Base-by-base conservation (phyloP, 2,329 filamentous ascomycete species). In the Celoporthe dispersa region DNA sequence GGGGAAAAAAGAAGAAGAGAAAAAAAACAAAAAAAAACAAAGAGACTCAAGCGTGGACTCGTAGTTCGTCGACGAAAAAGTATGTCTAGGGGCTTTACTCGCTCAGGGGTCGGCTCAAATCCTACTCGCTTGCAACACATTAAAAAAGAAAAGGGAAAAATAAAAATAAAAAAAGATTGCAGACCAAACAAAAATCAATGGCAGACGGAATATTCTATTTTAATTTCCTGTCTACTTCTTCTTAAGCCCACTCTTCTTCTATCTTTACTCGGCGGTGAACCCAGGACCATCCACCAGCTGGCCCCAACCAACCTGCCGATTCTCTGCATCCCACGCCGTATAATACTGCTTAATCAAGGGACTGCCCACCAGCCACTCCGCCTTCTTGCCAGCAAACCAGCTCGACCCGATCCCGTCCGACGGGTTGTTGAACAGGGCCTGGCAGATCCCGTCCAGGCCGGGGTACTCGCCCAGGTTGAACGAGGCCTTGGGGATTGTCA, bases 321-420 rank as follows among this genome's bases (percentile, higher is more conserved):
- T 75, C 22, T 73, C 66, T 0, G 75, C 77, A 70, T 81, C 76
- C 79, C 78, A 81, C 0, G 78, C 77, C 0, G 79, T 81, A 67
- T 81, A 81, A 67, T 80, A 80, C 16, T 75, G 72, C 75, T 80
- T 78, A 33, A 81, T 68, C 22, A 79, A 70, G 3, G 79, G 78
- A 0, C 75, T 77, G 0, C 80, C 80, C 11, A 79, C 61, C 8
- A 80, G 68, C 79, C 79, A 81, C 1, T 75, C 71, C 0, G 73
- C 72, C 0, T 73, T 74, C 0, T 70, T 57, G 0, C 73, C 67
- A 3, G 71, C n/a, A 1, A 64, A 68, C 39, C 74, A 73, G 62
- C 74, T 73, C 2, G 75, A 64, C 0, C 66, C 64, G 22, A 51
- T 16, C 31, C 53, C 51, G 3, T 73, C 60, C 0, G 63, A 59